Evolutionary conservation across 169 alveolate genomes (phyloP), one percentile per base, ranked within the genome.

Genomic region (Plasmodium vivax): DNA sequence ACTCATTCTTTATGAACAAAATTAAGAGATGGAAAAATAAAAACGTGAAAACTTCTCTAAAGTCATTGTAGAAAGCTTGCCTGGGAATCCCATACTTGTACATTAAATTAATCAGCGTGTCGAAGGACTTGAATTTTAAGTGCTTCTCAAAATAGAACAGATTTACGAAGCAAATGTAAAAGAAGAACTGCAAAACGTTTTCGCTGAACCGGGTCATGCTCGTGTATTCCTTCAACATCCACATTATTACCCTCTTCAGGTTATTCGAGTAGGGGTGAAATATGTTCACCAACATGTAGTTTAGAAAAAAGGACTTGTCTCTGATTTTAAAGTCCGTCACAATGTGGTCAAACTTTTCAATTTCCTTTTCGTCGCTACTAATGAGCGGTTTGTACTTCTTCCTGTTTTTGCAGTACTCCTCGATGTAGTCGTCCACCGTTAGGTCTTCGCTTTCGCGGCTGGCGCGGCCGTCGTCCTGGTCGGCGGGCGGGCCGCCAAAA

Each of bases 81-180:
- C 93, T 74, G 38, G 88, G 88, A 87, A 87, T 75, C 27, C 93
- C 93, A 87, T 34, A 87, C 62, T 43, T 87, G 81, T 87, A 77
- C 93, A 87, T 87, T 30, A 87, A 87, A 75, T 62, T 77, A 77
- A 87, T 56, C 10, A 87, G 30, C 8, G 93, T 87, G 32, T 87
- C 88, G 81, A 87, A 87, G 16, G 93, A 87, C 19, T 77, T 75
- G 36, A 87, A 87, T 79, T 87, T 87, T 87, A 87, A 75, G 45
- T 87, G 93, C 27, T 87, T 87, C 45, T 87, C 93, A 75, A 87
- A 87, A 87, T 87, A 77, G 68, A 87, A 87, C 81, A 87, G 68
- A 77, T 87, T 87, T 30, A 87, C 77, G 71, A 87, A 87, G 71
- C 87, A 75, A 16, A 27, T n/a, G 45, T 75, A 87, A 58, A 87